Base-by-base conservation (phyloP, 1,284 basidiomycete species). In the Ceratobasidium sp. region DNA sequence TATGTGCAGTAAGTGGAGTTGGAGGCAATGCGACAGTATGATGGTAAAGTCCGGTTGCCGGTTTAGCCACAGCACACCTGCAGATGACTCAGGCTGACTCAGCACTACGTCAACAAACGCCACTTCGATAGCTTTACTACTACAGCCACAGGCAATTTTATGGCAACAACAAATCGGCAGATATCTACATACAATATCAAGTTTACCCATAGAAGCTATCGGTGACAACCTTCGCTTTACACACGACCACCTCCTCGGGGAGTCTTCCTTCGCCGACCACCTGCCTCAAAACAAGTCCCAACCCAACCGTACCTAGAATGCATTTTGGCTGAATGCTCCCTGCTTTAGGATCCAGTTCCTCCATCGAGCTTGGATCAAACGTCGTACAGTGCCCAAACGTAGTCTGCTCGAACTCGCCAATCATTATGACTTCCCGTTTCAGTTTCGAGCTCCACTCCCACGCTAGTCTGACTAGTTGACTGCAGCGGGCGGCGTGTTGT, bases 181-280 rank as follows among this genome's bases (percentile, higher is more conserved):
- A n/a, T n/a, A n/a, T n/a, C n/a, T n/a, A n/a, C n/a, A n/a, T n/a
- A n/a, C n/a, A n/a, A n/a, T n/a, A n/a, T n/a, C n/a, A n/a, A n/a
- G n/a, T n/a, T n/a, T n/a, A n/a, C n/a, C n/a, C n/a, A 50, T 62
- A 62, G 8, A 65, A 22, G 5, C 47, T 65, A 34, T 53, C 50
- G 1, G 47, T 65, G 29, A 52, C 40, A 20, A 67, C 52, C 35
- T 45, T 32, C 8, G 64, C 64, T 35, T 47, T 67, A 6, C 40
- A 27, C 20, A 67, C 29, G 3, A 67, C 52, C 17, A 52, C 47
- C 64, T 45, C 35, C 20, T 67, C 52, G 10, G 64, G 38, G 1
- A 35, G n/a, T 13, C 40, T 34, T 7, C 34, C 38, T 17, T 52
- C 64, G 13, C 64, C 64, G 3, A 67, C 43, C 29, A 52, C 64